These are phyloP conservation scores for Physcia stellaris DNA, from an alignment of 495 filamentous ascomycete genomes.

Conservation along the genomic window DNA sequence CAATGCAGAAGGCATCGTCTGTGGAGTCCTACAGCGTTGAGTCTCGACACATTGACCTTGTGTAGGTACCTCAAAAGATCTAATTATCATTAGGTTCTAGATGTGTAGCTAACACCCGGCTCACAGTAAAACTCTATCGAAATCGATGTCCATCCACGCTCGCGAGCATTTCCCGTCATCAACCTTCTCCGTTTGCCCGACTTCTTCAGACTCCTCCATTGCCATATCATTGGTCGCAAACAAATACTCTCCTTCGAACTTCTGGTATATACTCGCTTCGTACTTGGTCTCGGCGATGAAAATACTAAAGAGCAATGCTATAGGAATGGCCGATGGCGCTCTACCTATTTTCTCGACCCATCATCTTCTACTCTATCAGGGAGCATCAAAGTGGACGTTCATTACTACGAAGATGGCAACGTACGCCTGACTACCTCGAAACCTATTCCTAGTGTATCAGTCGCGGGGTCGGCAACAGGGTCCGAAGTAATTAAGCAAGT, in stretches of 20 bases:
- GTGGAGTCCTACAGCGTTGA: conserved; percentile 74
- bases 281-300: not conserved
- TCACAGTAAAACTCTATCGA: conserved; percentile 63
- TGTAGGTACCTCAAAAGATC: conserved; percentile 50
- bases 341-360: conserved; percentile 65
- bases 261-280: conserved; percentile 48
- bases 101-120: too few species aligned
- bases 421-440: conserved; percentile 82
- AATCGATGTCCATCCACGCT: conserved; percentile 61
- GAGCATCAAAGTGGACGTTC: conserved; percentile 71
- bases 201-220: conserved; percentile 43
- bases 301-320: too few species aligned
- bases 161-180: conserved; percentile 80
- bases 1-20: conserved; percentile 61
- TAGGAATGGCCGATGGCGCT: conserved; percentile 94
- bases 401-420: conserved; percentile 99
- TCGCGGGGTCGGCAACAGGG: conserved; percentile 30
- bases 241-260: conserved; percentile 96
- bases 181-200: conserved; percentile 60
- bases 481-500: conserved; percentile 60
- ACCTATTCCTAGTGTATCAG: conserved; percentile 35
- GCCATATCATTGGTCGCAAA: conserved; percentile 80
- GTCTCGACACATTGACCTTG: conserved; percentile 59
- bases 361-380: conserved; percentile 48
- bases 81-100: too few species aligned